Evolutionary conservation across 306 rosid species (phyloP).

Genomic region (Prosopis cineraria): DNA sequence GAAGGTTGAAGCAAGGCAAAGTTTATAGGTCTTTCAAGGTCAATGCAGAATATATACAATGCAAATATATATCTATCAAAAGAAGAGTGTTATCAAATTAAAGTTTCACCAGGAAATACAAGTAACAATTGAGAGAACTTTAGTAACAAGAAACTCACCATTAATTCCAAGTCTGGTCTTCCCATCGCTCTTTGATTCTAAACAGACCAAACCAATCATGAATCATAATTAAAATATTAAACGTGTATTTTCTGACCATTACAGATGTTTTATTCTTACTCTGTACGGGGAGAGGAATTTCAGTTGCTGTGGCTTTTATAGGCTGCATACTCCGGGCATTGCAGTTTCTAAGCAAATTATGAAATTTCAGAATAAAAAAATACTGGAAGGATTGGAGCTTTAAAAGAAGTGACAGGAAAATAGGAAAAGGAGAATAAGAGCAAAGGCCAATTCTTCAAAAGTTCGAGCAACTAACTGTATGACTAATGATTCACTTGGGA

Average conservation of each 20-base stretch:
- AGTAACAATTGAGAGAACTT: slow-evolving; percentile 19
- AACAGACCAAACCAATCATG: slow-evolving; percentile 36
- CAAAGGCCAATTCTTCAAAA: neutral
- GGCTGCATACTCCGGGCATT: slow-evolving; percentile 54
- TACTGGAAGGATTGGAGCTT: neutral
- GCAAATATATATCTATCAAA: neutral
- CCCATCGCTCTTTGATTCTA: slow-evolving; percentile 69
- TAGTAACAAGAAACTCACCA: slow-evolving; percentile 52
- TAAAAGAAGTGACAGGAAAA: neutral
- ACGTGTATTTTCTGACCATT: neutral
- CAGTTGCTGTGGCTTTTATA: slow-evolving; percentile 89
- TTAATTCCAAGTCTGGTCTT: slow-evolving; percentile 88
- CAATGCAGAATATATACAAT: neutral
- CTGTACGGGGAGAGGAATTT: slow-evolving; percentile 70
- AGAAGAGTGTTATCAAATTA: neutral
- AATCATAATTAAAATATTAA: slow-evolving; percentile 33
- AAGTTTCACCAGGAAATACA: neutral
- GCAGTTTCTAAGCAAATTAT: slow-evolving; percentile 49
- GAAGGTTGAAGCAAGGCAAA: neutral
- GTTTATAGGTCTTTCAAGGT: neutral
- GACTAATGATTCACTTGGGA: slow-evolving; percentile 54
- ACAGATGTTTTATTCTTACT: slow-evolving; percentile 49
- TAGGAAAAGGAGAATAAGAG: neutral
- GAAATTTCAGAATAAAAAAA: slow-evolving; percentile 20
- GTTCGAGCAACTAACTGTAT: slow-evolving; percentile 59